These are phyloP conservation scores for Psilocybe sp. DNA, from an alignment of 768 basidiomycete species.

Conservation along the genomic window DNA sequence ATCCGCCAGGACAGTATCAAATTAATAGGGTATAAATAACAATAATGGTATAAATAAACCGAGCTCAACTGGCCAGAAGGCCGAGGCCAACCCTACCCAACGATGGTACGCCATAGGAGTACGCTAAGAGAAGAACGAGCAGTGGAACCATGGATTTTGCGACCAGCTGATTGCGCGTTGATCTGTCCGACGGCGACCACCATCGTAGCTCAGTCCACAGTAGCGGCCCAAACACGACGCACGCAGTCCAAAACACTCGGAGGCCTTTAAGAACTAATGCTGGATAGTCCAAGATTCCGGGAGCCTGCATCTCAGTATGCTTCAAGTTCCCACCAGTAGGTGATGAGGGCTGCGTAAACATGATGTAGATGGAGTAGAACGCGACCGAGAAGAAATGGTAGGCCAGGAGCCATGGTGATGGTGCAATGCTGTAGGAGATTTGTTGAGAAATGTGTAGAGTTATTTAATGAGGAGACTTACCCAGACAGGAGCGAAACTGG, in stretches of 20 bases:
- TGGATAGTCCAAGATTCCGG: slow-evolving; percentile 67
- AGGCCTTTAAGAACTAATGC: slow-evolving; percentile 55
- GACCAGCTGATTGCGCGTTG: slow-evolving; percentile 16
- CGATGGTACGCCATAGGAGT: slow-evolving; percentile 9
- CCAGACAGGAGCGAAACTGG: slow-evolving; percentile 90
- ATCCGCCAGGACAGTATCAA: no score
- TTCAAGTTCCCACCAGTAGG: slow-evolving; percentile 4
- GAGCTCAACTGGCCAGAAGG: no score
- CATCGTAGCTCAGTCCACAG: slow-evolving; percentile 85
- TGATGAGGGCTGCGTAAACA: slow-evolving; percentile 61
- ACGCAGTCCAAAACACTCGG: slow-evolving; percentile 85
- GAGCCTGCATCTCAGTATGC: slow-evolving; percentile 32
- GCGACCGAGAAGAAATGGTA: slow-evolving; percentile 96
- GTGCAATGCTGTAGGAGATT: slow-evolving; percentile 54
- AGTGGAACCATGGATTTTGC: slow-evolving; percentile 17
- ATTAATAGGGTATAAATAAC: no score
- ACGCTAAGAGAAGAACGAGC: slow-evolving; percentile 12
- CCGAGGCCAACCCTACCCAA: background rate
- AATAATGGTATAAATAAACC: no score
- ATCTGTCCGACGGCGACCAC: slow-evolving; percentile 45
- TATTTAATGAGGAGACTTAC: slow-evolving; percentile 40
- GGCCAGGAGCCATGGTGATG: slow-evolving; percentile 77
- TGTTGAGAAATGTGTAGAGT: background rate
- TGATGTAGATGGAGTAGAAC: slow-evolving; percentile 88
- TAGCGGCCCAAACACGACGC: slow-evolving; percentile 84